Conservation (phyloP, 306 rosid species). For the Betula pendula region DNA sequence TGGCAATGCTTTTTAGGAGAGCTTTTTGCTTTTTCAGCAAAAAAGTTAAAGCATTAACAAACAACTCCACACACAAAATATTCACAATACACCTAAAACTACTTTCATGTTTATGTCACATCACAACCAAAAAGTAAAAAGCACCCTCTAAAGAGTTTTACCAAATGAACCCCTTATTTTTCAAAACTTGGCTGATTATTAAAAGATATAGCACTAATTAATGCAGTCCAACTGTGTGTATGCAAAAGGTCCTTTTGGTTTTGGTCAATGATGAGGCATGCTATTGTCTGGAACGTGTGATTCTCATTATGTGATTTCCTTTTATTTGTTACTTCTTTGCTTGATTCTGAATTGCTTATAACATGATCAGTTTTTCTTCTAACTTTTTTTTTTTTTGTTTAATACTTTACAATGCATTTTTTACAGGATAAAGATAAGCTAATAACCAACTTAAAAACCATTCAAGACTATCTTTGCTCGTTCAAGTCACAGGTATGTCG, state of each 20-base stretch:
- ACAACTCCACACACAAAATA: no score
- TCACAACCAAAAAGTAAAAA: no score
- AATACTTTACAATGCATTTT: neutral
- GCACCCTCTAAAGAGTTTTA: no score
- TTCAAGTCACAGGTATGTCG: constrained; percentile 78
- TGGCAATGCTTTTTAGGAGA: no score
- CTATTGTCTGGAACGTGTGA: neutral
- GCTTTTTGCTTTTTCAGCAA: no score
- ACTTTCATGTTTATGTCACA: no score
- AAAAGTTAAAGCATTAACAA: no score
- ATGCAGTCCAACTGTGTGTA: neutral
- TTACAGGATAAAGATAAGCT: constrained; percentile 81
- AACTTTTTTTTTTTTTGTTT: constrained; percentile 14
- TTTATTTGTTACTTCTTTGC: neutral
- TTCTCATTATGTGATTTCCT: neutral
- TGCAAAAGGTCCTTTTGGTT: neutral
- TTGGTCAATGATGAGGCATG: neutral
- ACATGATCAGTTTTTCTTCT: constrained; percentile 14
- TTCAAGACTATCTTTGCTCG: constrained; percentile 90
- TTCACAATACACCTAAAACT: no score
- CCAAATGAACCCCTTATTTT: neutral
- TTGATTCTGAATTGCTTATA: neutral
- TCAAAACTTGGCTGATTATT: neutral
- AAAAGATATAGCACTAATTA: neutral
- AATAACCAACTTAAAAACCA: constrained; percentile 76